phyloP scores from a whole-genome alignment of 1,284 basidiomycete species.

The Limonomyces culmigenus region DNA sequence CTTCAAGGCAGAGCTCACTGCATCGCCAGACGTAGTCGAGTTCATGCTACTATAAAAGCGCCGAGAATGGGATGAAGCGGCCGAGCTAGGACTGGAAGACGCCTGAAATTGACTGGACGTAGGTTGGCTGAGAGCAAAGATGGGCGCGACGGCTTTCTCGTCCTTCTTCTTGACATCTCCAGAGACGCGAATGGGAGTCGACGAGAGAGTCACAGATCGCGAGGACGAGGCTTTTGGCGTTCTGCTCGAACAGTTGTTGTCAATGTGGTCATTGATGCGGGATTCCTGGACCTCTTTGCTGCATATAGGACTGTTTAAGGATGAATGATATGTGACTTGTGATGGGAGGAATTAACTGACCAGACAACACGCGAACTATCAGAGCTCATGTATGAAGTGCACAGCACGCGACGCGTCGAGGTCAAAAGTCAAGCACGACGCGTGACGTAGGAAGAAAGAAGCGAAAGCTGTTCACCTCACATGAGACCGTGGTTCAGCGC shows the following conservation, averaged over 20 bases:
- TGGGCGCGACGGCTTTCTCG: neutral
- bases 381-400: no score
- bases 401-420: no score
- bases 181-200: neutral
- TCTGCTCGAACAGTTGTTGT: neutral
- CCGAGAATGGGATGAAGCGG: neutral
- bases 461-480: no score
- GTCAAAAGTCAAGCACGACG: no score
- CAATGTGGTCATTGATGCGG: conserved; percentile 1
- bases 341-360: no score
- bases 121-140: neutral
- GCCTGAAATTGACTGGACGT: neutral
- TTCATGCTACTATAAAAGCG: neutral
- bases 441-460: no score
- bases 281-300: neutral
- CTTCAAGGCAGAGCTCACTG: no score
- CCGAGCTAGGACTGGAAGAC: neutral
- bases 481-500: no score
- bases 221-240: neutral
- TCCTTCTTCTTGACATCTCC: neutral
- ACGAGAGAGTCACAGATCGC: neutral
- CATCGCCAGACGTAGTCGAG: no score
- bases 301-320: conserved; percentile 2
- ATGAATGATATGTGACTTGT: no score
- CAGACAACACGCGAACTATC: no score